phyloP scores from a whole-genome alignment of 2,329 filamentous ascomycete genomes.

The Botrytis galanthina region DNA sequence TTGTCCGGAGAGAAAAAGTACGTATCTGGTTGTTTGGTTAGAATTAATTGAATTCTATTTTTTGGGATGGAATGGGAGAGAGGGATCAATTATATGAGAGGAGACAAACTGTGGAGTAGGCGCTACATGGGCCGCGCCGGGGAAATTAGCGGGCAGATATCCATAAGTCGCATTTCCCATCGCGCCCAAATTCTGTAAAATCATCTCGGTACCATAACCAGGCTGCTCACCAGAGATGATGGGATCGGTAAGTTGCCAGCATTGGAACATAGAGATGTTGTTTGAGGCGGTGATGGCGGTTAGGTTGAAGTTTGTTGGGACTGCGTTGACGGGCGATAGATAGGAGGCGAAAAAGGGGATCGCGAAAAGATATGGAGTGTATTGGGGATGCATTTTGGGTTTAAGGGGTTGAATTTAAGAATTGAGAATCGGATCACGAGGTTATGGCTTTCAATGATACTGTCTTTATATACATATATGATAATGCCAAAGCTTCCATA shows the following conservation, averaged over 20 bases:
- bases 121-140: background rate
- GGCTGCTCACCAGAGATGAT: background rate
- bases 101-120: background rate
- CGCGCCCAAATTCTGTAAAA: background rate
- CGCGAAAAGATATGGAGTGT: background rate
- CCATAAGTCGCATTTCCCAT: background rate
- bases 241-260: background rate
- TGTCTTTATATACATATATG: background rate
- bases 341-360: background rate
- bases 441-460: background rate
- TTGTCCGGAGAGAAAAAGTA: background rate
- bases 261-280: background rate
- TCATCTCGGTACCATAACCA: background rate
- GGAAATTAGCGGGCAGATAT: background rate
- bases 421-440: background rate
- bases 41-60: accelerated
- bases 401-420: background rate
- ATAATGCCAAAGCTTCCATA: background rate
- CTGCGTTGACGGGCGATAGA: background rate
- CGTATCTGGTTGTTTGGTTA: background rate
- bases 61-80: background rate
- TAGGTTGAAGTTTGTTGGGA: background rate
- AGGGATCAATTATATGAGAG: background rate
- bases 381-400: background rate
- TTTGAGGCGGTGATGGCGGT: background rate